Conservation (phyloP, 163 green algal species). For the Prototheca wickerhamii region DNA sequence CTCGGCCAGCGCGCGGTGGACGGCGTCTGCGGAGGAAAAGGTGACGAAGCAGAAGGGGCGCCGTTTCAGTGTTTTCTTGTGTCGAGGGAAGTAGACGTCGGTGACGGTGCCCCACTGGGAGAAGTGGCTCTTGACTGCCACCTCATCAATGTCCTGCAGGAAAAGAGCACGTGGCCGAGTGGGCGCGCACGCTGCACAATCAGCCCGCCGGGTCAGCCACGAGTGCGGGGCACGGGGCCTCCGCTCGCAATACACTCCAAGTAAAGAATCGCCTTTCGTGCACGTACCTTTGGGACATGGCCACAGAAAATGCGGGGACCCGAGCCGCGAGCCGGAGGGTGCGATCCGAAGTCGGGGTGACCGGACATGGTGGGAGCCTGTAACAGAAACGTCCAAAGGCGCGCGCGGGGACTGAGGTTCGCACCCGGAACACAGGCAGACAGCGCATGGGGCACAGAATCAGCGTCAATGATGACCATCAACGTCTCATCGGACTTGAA, state of each 20-base stretch:
- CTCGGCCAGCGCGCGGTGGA: slow-evolving; percentile 13
- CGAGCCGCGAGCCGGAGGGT: slow-evolving; percentile 12
- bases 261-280: no score
- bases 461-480: no score
- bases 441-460: no score
- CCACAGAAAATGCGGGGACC: slow-evolving; percentile 31
- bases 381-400: no score
- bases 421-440: no score
- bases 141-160: slow-evolving; percentile 32
- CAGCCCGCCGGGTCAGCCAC: no score
- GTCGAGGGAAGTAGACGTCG: slow-evolving; percentile 37
- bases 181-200: no score
- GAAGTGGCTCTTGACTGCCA: slow-evolving; percentile 28
- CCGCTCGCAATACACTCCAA: no score
- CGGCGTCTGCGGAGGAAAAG: slow-evolving; percentile 19
- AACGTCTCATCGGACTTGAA: no score
- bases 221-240: no score
- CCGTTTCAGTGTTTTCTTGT: slow-evolving; percentile 35
- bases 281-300: slow-evolving; percentile 29
- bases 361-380: no score
- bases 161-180: not conserved
- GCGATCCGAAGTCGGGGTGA: slow-evolving; percentile 2
- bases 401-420: no score
- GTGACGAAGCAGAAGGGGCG: slow-evolving; percentile 38
- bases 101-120: slow-evolving; percentile 27